Percentiles rank a stretch among this genome's conserved stretches.
Conservation (phyloP, 306 rosid genomes). For the Rosa persica region DNA sequence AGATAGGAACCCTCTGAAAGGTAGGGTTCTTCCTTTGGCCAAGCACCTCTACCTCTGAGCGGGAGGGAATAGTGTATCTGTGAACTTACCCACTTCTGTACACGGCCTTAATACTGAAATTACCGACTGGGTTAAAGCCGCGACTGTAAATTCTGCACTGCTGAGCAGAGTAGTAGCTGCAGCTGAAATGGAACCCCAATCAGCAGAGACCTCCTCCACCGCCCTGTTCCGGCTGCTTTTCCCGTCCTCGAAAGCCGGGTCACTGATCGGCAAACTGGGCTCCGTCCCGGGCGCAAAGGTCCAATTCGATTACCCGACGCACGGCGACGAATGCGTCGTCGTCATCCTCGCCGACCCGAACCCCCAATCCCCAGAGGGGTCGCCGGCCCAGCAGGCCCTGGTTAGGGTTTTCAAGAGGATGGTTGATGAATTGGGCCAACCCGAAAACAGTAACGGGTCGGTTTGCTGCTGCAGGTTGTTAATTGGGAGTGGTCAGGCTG, state of each 20-base stretch:
- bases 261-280: constrained; percentile 32
- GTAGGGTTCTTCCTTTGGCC: too few species aligned
- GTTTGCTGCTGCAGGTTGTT: constrained; percentile 61
- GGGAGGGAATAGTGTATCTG: too few species aligned
- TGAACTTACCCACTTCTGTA: too few species aligned
- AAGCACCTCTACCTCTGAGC: too few species aligned
- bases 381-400: constrained; percentile 56
- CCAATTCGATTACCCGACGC: constrained; percentile 36
- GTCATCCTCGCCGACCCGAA: constrained; percentile 28
- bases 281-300: constrained; percentile 45
- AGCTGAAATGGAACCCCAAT: not conserved
- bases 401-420: constrained; percentile 59
- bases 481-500: constrained; percentile 64
- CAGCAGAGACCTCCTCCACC: not conserved
- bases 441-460: constrained; percentile 25
- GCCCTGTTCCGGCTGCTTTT: constrained; percentile 56
- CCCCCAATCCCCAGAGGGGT: constrained; percentile 32
- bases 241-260: constrained; percentile 43
- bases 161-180: not conserved
- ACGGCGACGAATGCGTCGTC: constrained; percentile 54
- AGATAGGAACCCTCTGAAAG: too few species aligned
- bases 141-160: too few species aligned
- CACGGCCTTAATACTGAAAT: not conserved
- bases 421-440: constrained; percentile 27
- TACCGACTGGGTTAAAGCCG: not conserved